These are phyloP conservation scores for Pinus taeda DNA, from an alignment of 75 land plant genomes.

Conservation along the genomic window DNA sequence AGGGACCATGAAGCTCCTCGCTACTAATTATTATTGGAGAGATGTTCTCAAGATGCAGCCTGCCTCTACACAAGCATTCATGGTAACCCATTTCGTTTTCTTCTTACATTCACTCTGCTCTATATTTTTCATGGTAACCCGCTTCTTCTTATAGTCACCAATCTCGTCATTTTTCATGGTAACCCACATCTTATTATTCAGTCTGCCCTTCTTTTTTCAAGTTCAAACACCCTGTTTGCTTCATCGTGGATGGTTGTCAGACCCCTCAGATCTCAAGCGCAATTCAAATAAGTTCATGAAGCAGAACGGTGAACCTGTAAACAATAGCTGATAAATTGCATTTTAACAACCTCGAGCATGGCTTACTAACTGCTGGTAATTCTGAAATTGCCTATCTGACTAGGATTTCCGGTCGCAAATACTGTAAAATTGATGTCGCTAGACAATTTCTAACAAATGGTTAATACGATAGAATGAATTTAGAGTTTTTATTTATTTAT, in stretches of 20 bases:
- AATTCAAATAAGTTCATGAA: neutral
- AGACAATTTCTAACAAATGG: too few relatives aligned
- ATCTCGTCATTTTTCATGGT: neutral
- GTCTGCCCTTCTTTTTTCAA: too few relatives aligned
- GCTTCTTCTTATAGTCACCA: neutral
- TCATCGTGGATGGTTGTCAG: neutral
- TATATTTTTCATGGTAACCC: neutral
- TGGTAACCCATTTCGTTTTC: neutral
- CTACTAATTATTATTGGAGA: slow-evolving; percentile 29
- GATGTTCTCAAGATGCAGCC: slow-evolving; percentile 33
- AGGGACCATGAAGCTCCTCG: slow-evolving; percentile 17
- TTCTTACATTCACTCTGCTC: neutral
- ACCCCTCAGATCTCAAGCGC: neutral
- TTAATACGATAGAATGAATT: too few relatives aligned
- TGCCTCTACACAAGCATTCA: slow-evolving; percentile 20
- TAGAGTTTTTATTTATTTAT: too few relatives aligned
- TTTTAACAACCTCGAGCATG: neutral
- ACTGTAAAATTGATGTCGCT: too few relatives aligned
- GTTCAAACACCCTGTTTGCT: neutral
- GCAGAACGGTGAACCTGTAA: neutral
- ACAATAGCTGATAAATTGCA: neutral
- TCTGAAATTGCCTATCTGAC: too few relatives aligned
- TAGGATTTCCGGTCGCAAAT: too few relatives aligned
- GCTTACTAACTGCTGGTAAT: neutral
- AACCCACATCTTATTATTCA: neutral